Percentiles rank a stretch among this genome's conserved stretches.
These are phyloP conservation scores for Rhizopogon sp. DNA, from an alignment of 768 basidiomycete genomes.

Conservation along the genomic window DNA sequence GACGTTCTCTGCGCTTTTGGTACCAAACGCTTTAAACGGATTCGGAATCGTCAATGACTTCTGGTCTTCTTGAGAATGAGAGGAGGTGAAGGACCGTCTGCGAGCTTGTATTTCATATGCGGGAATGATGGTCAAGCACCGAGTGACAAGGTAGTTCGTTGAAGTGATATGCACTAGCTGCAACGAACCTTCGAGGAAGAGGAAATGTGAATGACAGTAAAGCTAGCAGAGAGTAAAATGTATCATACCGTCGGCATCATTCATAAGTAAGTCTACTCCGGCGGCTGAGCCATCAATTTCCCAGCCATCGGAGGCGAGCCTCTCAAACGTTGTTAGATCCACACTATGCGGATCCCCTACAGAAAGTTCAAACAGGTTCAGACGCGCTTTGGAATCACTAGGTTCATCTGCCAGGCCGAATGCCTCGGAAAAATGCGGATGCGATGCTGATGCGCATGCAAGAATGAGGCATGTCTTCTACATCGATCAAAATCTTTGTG, in stretches of 20 bases:
- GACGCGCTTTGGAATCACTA: constrained; percentile 6
- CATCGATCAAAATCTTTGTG: not conserved
- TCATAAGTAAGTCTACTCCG: constrained; percentile 39
- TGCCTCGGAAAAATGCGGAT: constrained; percentile 11
- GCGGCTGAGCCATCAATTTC: constrained; percentile 42
- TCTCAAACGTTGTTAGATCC: constrained; percentile 30
- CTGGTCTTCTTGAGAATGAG: constrained; percentile 18
- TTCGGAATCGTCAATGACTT: constrained; percentile 49
- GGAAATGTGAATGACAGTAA: constrained; percentile 3
- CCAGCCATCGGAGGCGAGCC: constrained; percentile 46
- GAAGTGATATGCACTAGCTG: constrained; percentile 34
- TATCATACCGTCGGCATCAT: constrained; percentile 42
- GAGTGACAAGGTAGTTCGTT: constrained; percentile 41
- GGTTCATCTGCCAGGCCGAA: constrained; percentile 15
- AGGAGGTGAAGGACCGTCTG: constrained; percentile 13
- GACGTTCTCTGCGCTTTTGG: constrained; percentile 45
- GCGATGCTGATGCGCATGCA: constrained; percentile 38
- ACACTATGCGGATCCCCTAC: constrained; percentile 16
- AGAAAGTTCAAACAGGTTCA: constrained; percentile 21
- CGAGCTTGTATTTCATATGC: constrained; percentile 10
- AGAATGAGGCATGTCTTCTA: constrained; percentile 32
- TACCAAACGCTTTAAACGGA: constrained; percentile 54
- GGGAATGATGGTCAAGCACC: constrained; percentile 32
- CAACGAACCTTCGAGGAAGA: constrained; percentile 15
- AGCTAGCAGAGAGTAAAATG: not conserved